These are phyloP conservation scores for Pichia phayaonensis DNA, from an alignment of 805 yeast species.

Conservation along the genomic window DNA sequence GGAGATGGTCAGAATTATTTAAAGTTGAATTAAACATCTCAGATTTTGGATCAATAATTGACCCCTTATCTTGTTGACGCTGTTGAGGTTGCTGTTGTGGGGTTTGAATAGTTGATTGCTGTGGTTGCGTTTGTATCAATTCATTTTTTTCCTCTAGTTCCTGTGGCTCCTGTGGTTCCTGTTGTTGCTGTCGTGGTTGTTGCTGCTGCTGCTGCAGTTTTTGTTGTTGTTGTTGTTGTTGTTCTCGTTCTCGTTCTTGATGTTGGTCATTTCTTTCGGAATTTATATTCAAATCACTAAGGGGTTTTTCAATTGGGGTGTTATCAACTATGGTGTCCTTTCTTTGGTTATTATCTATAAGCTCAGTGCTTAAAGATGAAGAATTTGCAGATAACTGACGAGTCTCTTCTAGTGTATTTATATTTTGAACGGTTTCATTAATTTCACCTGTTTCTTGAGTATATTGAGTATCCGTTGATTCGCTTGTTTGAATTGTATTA, in stretches of 20 bases:
- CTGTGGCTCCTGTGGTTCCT: too few relatives aligned
- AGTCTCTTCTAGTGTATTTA: background rate
- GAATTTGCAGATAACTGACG: slow-evolving; percentile 1
- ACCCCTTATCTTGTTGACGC: too few relatives aligned
- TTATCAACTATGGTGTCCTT: slow-evolving; percentile 1
- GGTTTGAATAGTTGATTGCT: background rate
- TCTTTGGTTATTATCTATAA: background rate
- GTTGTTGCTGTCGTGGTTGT: too few relatives aligned
- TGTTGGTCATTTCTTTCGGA: background rate
- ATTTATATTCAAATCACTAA: background rate
- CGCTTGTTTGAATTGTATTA: background rate
- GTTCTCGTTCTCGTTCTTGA: background rate
- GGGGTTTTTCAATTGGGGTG: background rate
- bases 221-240: too few relatives aligned
- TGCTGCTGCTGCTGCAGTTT: too few relatives aligned
- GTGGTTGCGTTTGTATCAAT: background rate
- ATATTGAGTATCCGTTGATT: background rate
- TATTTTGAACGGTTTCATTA: background rate
- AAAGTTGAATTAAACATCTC: background rate
- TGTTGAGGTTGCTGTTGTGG: too few relatives aligned
- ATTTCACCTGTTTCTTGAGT: background rate
- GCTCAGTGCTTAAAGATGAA: background rate
- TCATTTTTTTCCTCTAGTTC: background rate
- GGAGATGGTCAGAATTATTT: background rate
- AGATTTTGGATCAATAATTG: background rate